These are phyloP conservation scores for Hygrocybe punicea DNA, from an alignment of 768 basidiomycete species.

Conservation along the genomic window DNA sequence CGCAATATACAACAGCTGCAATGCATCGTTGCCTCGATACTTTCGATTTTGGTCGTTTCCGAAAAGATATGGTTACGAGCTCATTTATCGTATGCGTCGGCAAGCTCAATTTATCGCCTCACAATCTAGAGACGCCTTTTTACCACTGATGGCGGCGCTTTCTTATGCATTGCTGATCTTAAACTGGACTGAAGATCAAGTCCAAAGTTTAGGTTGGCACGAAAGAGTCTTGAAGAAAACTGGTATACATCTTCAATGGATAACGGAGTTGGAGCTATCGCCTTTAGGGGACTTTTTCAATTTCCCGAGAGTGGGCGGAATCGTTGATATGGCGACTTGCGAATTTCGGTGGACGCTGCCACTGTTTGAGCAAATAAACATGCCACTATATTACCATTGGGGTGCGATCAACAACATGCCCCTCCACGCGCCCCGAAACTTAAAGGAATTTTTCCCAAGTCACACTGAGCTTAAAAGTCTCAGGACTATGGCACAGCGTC, in stretches of 20 bases:
- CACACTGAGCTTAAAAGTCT: not conserved
- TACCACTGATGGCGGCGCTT: slow-evolving; percentile 10
- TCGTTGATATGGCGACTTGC: not conserved
- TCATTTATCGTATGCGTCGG: not conserved
- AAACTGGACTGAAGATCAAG: not conserved
- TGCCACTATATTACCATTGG: slow-evolving; percentile 4
- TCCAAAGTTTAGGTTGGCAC: not conserved
- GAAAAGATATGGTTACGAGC: slow-evolving; percentile 2
- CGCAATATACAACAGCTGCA: not conserved
- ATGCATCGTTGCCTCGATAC: not conserved
- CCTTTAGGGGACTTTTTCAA: not conserved
- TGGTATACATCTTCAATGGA: not conserved
- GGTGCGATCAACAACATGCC: not conserved
- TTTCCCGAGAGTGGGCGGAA: slow-evolving; percentile 2
- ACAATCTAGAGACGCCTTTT: slow-evolving; percentile 9
- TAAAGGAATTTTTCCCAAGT: not conserved
- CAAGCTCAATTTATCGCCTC: not conserved
- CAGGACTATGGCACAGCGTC: not conserved
- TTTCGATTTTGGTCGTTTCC: slow-evolving; percentile 9
- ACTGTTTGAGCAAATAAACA: not conserved
- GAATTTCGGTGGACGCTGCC: slow-evolving; percentile 1
- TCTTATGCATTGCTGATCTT: not conserved
- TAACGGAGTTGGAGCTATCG: not conserved
- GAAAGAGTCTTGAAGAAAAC: not conserved
- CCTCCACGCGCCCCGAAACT: not conserved